Base-by-base conservation (phyloP, 176 grass and related monocot species). In the Rhynchospora breviuscula region DNA sequence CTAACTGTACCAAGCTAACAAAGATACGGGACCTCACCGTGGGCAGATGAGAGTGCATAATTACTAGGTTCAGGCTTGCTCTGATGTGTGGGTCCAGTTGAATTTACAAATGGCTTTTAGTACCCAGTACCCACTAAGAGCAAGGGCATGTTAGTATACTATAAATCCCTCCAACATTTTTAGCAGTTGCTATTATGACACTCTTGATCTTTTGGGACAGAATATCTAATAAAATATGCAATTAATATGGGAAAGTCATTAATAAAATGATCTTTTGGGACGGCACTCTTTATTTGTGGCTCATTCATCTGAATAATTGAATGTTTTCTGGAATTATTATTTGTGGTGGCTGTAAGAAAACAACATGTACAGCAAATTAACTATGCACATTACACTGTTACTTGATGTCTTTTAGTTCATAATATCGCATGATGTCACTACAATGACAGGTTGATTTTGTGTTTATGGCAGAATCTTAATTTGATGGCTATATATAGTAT, bases 121-220 rank as follows among this genome's bases (percentile, higher is more conserved):
- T 78, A 57, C 25, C 51, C 73, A 31, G 12, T 78, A 57, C 25
- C 51, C 73, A 78, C 23, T 57, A 78, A 57, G 25, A 78, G 51
- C 73, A 78, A 78, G 73, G 51, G 57, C 73, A 77, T 9, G 14
- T 57, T 51, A 6, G 51, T 78, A 78, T 23, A 33, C 51, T 18
- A 57, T 78, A 33, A 56, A 18, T 78, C 22, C 48, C 13, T 54
- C 23, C 51, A 17, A 78, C 51, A 18, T 57, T 31, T 57, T 17
- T 5, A 56, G 56, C 73, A 57, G 48, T 78, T 57, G 73, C 25
- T 22, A 29, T 75, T 78, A 78, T 57, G 73, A 33, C 73, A 78
- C 14, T 78, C 13, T 31, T 26, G 48, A 78, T 77, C 49, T 17
- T 76, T 54, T 76, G 72, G 21, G 5, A 54, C 47, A 54, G 6